These are phyloP conservation scores for Kodamaea ohmeri DNA, from an alignment of 1,139 yeast species.

Conservation along the genomic window DNA sequence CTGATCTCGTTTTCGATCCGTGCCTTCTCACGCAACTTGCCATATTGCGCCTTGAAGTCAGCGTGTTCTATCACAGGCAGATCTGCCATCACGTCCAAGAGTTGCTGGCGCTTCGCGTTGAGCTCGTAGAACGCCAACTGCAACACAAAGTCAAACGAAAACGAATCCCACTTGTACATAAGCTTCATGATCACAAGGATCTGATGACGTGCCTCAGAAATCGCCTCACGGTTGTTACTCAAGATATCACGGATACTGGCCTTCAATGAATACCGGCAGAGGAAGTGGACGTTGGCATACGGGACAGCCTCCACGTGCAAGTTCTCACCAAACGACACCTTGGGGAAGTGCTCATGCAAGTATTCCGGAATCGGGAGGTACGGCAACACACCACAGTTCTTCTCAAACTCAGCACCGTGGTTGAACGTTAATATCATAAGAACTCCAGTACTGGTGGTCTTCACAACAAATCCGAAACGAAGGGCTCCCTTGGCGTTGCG, in stretches of 20 bases:
- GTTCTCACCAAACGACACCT: slow-evolving; percentile 31
- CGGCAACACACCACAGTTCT: slow-evolving; percentile 39
- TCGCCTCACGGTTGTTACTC: slow-evolving; percentile 40
- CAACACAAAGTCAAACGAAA: slow-evolving; percentile 41
- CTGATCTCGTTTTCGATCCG: slow-evolving; percentile 51
- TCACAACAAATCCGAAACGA: slow-evolving; percentile 55
- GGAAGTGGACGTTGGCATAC: slow-evolving; percentile 46
- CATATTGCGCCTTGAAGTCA: slow-evolving; percentile 48
- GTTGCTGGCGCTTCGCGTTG: slow-evolving; percentile 41
- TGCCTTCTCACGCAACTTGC: slow-evolving; percentile 46
- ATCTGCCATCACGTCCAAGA: slow-evolving; percentile 35
- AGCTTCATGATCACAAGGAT: slow-evolving; percentile 37
- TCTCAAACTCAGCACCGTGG: slow-evolving; percentile 40
- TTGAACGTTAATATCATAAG: slow-evolving; percentile 42
- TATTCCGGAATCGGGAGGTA: slow-evolving; percentile 43
- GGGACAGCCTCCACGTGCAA: slow-evolving; percentile 47
- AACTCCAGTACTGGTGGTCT: slow-evolving; percentile 30
- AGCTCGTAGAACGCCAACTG: slow-evolving; percentile 55
- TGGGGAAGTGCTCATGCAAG: slow-evolving; percentile 26
- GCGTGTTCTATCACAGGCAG: slow-evolving; percentile 31
- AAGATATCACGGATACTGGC: slow-evolving; percentile 43
- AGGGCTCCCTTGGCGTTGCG: slow-evolving; percentile 43
- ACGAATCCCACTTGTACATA: slow-evolving; percentile 48
- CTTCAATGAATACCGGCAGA: slow-evolving; percentile 45
- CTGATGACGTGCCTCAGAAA: slow-evolving; percentile 41